Conservation (phyloP, 2,329 filamentous ascomycete species). For the Paecilomyces sp. region DNA sequence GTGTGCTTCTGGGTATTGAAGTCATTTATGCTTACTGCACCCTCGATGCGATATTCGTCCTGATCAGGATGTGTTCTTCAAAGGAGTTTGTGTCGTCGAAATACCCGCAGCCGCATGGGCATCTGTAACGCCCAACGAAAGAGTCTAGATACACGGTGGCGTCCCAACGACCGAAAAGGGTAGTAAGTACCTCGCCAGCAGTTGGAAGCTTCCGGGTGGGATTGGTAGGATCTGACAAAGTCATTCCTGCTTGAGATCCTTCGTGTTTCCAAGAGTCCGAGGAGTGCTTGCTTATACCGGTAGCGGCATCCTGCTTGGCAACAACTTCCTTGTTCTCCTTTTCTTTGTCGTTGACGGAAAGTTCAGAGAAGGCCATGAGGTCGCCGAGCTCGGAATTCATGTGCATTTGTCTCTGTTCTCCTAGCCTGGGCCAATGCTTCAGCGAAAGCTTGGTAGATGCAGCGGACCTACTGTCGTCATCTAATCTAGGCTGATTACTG, state of each 20-base stretch:
- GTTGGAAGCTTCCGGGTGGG: conserved; percentile 2
- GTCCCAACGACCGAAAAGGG: conserved; percentile 14
- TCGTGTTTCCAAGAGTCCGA: background rate
- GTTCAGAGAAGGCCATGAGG: conserved; percentile 13
- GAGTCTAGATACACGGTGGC: conserved; percentile 23
- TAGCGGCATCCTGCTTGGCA: background rate
- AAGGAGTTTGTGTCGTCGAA: conserved; percentile 20
- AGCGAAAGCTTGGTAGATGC: conserved; percentile 6
- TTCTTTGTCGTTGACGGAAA: background rate
- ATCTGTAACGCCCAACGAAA: conserved; percentile 22
- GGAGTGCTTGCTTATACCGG: background rate
- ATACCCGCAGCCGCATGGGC: conserved; percentile 21
- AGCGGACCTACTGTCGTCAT: background rate
- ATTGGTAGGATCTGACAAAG: background rate
- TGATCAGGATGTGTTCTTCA: conserved; percentile 22
- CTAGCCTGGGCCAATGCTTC: conserved; percentile 18
- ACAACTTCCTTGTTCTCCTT: conserved; percentile 1
- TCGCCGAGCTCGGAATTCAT: conserved; percentile 5
- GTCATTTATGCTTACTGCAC: conserved; percentile 9
- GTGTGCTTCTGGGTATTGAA: too few relatives aligned
- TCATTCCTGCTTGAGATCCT: background rate
- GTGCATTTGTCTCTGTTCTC: background rate
- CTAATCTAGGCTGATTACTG: conserved; percentile 8
- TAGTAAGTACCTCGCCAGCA: conserved; percentile 6
- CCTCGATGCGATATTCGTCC: conserved; percentile 7